phyloP scores from a whole-genome alignment of 495 filamentous ascomycete species.

The Oleoguttula mirabilis region DNA sequence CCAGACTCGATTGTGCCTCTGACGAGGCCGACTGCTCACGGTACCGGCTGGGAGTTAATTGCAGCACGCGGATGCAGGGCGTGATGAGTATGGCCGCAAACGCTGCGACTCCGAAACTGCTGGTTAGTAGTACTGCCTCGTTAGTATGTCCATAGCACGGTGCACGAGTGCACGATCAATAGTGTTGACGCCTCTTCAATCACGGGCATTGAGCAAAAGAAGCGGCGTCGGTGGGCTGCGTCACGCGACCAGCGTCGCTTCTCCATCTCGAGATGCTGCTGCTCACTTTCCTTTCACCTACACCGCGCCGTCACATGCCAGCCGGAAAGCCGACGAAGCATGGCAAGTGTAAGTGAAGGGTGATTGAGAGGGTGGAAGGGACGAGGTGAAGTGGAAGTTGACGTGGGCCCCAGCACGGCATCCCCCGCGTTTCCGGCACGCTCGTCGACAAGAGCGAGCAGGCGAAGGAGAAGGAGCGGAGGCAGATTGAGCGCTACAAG shows the following conservation, averaged over 20 bases:
- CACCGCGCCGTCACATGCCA: not conserved
- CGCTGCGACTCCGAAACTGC: too few relatives aligned
- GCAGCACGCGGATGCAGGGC: too few relatives aligned
- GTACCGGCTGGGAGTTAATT: too few relatives aligned
- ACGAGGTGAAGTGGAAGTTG: constrained; percentile 12
- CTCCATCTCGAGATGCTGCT: constrained; percentile 6
- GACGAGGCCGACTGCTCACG: too few relatives aligned
- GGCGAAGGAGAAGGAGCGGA: constrained; percentile 53
- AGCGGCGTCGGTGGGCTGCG: too few relatives aligned
- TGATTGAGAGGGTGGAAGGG: not conserved
- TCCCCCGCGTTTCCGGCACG: constrained; percentile 49
- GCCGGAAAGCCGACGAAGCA: constrained; percentile 5
- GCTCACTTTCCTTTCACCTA: not conserved
- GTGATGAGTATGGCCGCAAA: too few relatives aligned
- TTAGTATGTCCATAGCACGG: too few relatives aligned
- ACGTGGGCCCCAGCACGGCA: constrained; percentile 53
- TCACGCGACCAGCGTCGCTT: constrained; percentile 4
- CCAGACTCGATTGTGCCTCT: too few relatives aligned
- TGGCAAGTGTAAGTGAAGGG: constrained; percentile 26
- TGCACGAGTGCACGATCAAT: too few relatives aligned
- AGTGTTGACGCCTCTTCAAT: too few relatives aligned
- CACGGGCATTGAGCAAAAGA: too few relatives aligned
- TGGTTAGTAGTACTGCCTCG: too few relatives aligned
- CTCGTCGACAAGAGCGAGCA: constrained; percentile 49
- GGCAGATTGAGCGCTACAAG: constrained; percentile 68